Percentiles rank a stretch among this genome's conserved stretches.
These are phyloP conservation scores for Puccinia horiana DNA, from an alignment of 1,284 basidiomycete genomes.

Conservation along the genomic window DNA sequence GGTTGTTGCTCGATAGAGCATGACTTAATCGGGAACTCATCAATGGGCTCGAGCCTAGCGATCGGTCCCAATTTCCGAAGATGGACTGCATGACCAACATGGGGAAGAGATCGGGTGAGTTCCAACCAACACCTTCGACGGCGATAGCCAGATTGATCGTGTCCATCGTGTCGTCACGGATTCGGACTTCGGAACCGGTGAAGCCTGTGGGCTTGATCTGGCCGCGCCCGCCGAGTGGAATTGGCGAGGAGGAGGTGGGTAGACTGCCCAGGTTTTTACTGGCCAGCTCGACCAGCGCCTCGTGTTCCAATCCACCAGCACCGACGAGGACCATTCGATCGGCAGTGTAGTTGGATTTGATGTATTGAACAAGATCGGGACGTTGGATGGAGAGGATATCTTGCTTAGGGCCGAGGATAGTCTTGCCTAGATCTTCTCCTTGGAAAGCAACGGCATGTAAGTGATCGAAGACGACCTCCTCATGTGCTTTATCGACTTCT, in stretches of 20 bases:
- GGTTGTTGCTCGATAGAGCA: conserved; percentile 87
- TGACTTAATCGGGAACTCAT: conserved; percentile 89
- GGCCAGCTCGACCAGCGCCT: conserved; percentile 88
- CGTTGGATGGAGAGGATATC: conserved; percentile 96
- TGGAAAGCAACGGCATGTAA: conserved; percentile 95
- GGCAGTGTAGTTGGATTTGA: conserved; percentile 96
- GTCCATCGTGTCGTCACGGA: conserved; percentile 86
- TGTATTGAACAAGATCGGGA: conserved; percentile 85
- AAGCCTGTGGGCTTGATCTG: conserved; percentile 71
- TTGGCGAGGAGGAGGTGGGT: conserved; percentile 82
- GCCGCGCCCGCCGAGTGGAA: conserved; percentile 70
- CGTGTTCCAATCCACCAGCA: conserved; percentile 90
- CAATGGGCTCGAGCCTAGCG: conserved; percentile 83
- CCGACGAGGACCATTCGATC: conserved; percentile 99
- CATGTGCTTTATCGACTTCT: conserved; percentile 97
- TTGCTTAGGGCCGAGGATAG: conserved; percentile 93
- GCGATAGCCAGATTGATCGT: conserved; percentile 94
- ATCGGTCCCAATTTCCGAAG: conserved; percentile 99
- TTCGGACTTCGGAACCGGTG: conserved; percentile 90
- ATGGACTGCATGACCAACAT: conserved; percentile 99
- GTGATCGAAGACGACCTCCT: conserved; percentile 99
- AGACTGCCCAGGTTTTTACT: conserved; percentile 89
- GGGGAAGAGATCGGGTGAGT: conserved; percentile 96
- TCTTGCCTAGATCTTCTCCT: conserved; percentile 85
- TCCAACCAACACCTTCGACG: conserved; percentile 97